Evolutionary conservation across 495 filamentous ascomycete genomes (phyloP).

Genomic region (Talaromyces stipitatus): DNA sequence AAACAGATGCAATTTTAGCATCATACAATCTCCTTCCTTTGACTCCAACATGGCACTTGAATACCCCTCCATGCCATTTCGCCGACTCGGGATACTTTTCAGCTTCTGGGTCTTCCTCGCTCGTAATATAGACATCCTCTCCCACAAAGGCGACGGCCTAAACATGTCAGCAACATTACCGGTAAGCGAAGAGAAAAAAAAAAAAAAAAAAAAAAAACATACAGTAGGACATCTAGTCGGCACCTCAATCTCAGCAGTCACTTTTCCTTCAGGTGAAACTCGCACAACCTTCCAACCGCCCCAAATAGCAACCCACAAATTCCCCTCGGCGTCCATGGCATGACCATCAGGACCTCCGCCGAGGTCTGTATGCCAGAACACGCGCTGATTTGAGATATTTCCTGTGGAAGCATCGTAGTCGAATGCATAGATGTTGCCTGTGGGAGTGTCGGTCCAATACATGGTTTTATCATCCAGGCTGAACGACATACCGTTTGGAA

Average conservation of each 20-base stretch:
- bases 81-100: conserved; percentile 35
- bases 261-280: conserved; percentile 54
- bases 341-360: conserved; percentile 58
- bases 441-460: conserved; percentile 77
- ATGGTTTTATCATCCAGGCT: conserved; percentile 62
- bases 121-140: conserved; percentile 56
- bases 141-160: conserved; percentile 45
- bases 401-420: conserved; percentile 62
- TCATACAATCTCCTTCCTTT: conserved; percentile 22
- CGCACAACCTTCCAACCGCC: conserved; percentile 61
- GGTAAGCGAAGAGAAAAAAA: background rate
- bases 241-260: conserved; percentile 58
- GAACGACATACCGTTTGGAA: conserved; percentile 83
- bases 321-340: conserved; percentile 62
- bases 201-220: background rate
- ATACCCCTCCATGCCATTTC: conserved; percentile 47
- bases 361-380: conserved; percentile 52
- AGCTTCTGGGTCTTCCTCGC: conserved; percentile 41
- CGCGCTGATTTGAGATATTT: conserved; percentile 54
- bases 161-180: background rate
- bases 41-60: conserved; percentile 50
- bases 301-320: conserved; percentile 70
- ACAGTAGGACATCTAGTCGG: conserved; percentile 42
- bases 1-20: conserved; percentile 1
- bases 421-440: conserved; percentile 63